Base-by-base conservation (phyloP, 73 alveolate genomes). In the Tetrahymena elliotti region DNA sequence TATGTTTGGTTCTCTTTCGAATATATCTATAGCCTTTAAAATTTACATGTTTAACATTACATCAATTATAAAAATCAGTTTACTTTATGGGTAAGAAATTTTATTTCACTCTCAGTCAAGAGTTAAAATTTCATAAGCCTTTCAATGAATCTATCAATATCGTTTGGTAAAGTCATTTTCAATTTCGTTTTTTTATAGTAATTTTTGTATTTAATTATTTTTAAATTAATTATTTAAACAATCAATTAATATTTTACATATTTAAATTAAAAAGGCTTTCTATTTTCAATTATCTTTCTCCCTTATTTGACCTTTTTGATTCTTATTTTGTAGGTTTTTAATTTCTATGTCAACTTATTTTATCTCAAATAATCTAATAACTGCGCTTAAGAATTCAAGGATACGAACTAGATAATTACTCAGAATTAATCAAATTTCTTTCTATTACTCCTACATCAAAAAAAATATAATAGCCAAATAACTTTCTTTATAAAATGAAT, bases 51-150 rank as follows among this genome's bases (percentile, higher is more conserved):
- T 41, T 6, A 47, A 47, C 20, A 18, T 3, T 47, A 10, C 13
- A 47, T 6, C 31, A 47, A 94, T 38, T 84, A 39, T 35, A 35
- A 33, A 83, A 83, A 7, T 35, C 6, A 34, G 18, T 35, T 52
- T 52, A 94, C 96, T 94, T 94, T 94, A 1, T 18, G 82, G 20
- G 99, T 98, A 54, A 98, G 95, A 20, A 95, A 96, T 84, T 97
- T 98, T 33, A 98, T 99, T 92, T 98, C 99, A 8, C 98, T 96
- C 96, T 98, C 99, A 38, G 98, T 96, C 33, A 98, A 98, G 93
- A 94, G 96, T 93, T 98, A 98, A 92, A 99, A 98, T 41, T 96
- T 96, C 94, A 96, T 94, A 4, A 98, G 96, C 37, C 95, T 92
- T 16, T 96, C 97, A 84, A 97, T 98, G 94, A 97, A 96, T 38